These are phyloP conservation scores for Penicillium sp. DNA, from an alignment of 2,329 filamentous ascomycete genomes.

Conservation along the genomic window DNA sequence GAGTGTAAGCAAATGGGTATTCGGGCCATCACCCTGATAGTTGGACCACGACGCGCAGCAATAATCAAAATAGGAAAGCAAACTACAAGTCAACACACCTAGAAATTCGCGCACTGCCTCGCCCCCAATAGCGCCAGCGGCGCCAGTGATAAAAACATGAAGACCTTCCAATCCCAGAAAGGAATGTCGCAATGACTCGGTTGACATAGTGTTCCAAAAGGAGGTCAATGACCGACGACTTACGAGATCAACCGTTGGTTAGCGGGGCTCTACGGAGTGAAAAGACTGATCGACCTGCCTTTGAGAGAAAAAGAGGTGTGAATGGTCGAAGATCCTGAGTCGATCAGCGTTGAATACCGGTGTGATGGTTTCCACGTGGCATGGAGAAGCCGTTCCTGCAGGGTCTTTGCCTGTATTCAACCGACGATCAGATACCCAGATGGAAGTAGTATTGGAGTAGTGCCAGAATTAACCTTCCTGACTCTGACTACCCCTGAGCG, in stretches of 20 bases:
- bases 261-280: not conserved
- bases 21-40: not conserved
- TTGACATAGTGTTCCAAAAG: not conserved
- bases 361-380: not conserved
- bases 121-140: slow-evolving; percentile 50
- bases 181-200: slow-evolving; percentile 12
- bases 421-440: too few relatives aligned
- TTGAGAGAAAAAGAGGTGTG: not conserved
- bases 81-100: slow-evolving; percentile 19
- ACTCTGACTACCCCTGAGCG: too few relatives aligned
- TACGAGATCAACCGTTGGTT: not conserved
- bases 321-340: not conserved
- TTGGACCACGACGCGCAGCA: not conserved
- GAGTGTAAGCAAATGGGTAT: too few relatives aligned
- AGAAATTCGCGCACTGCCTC: slow-evolving; percentile 51
- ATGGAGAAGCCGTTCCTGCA: not conserved
- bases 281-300: not conserved
- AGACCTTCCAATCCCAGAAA: slow-evolving; percentile 48
- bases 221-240: not conserved
- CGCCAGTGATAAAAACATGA: slow-evolving; percentile 54
- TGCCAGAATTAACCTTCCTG: too few relatives aligned
- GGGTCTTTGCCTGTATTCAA: not conserved
- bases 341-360: not conserved
- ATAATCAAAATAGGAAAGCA: not conserved
- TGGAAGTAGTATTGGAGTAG: too few relatives aligned